These are phyloP conservation scores for Zygoascus flipseniorum DNA, from an alignment of 805 yeast genomes.

Conservation along the genomic window DNA sequence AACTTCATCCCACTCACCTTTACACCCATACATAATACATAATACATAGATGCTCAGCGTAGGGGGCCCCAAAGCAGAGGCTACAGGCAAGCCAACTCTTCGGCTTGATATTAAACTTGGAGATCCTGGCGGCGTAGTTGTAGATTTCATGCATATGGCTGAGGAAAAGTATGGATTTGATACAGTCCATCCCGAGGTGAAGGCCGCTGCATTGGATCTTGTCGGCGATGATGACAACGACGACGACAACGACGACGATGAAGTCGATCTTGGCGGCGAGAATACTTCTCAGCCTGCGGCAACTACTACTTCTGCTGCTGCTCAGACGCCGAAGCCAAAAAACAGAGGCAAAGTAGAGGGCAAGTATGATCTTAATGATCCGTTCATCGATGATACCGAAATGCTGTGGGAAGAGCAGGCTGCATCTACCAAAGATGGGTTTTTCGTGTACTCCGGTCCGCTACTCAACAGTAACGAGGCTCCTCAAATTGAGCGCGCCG, in stretches of 20 bases:
- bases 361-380: constrained; percentile 86
- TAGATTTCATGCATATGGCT: constrained; percentile 64
- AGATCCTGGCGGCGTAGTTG: constrained; percentile 34
- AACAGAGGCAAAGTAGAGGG: constrained; percentile 70
- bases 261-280: constrained; percentile 18
- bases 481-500: constrained; percentile 39
- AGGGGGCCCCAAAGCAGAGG: not conserved
- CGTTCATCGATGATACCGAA: constrained; percentile 94
- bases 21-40: no score
- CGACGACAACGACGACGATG: constrained; percentile 30
- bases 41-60: not conserved
- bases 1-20: no score
- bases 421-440: constrained; percentile 88
- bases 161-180: constrained; percentile 83
- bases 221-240: constrained; percentile 41
- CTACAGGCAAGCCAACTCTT: constrained; percentile 7
- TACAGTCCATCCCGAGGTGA: constrained; percentile 58
- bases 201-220: constrained; percentile 42
- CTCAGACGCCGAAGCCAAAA: constrained; percentile 31
- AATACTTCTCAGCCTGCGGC: not conserved
- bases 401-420: constrained; percentile 88
- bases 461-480: constrained; percentile 36
- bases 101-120: constrained; percentile 12
- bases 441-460: constrained; percentile 92
- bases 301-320: constrained; percentile 1